phyloP scores from a whole-genome alignment of 768 basidiomycete genomes.

The Sarcomyxa edulis region DNA sequence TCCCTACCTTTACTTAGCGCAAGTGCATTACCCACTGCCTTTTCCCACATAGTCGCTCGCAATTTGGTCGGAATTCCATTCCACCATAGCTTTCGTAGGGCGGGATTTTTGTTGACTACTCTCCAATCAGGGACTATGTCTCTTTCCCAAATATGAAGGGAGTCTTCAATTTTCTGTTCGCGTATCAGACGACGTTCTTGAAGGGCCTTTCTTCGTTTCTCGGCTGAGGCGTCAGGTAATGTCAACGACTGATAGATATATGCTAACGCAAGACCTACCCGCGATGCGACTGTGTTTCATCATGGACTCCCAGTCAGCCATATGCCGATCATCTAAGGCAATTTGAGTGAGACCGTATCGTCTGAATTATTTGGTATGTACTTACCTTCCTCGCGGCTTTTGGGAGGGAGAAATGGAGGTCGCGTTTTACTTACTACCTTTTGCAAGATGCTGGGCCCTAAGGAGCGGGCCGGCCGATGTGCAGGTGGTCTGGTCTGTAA shows the following conservation, averaged over 20 bases:
- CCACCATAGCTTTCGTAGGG: conserved; percentile 80
- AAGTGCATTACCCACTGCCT: conserved; percentile 78
- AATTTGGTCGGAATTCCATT: conserved; percentile 79
- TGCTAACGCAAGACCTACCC: conserved; percentile 38
- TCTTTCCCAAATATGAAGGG: conserved; percentile 70
- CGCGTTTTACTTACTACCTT: conserved; percentile 81
- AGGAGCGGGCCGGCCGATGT: conserved; percentile 46
- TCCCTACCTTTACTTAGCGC: conserved; percentile 73
- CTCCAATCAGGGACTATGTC: conserved; percentile 82
- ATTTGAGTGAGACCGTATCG: too few species aligned
- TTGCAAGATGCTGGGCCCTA: conserved; percentile 68
- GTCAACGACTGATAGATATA: conserved; percentile 8
- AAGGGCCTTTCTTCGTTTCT: conserved; percentile 58
- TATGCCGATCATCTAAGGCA: conserved; percentile 72
- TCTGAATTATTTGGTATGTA: too few species aligned
- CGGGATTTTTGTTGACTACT: conserved; percentile 59
- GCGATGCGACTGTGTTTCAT: conserved; percentile 73
- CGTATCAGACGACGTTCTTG: conserved; percentile 58
- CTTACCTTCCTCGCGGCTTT: conserved; percentile 73
- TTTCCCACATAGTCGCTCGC: conserved; percentile 78
- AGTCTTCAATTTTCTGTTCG: conserved; percentile 67
- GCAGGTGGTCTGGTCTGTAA: too few species aligned
- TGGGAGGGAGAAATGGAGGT: conserved; percentile 84
- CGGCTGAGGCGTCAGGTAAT: background rate
- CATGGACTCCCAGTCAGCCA: conserved; percentile 85